phyloP scores from a whole-genome alignment of 306 rosid genomes.

The Rosa rugosa region DNA sequence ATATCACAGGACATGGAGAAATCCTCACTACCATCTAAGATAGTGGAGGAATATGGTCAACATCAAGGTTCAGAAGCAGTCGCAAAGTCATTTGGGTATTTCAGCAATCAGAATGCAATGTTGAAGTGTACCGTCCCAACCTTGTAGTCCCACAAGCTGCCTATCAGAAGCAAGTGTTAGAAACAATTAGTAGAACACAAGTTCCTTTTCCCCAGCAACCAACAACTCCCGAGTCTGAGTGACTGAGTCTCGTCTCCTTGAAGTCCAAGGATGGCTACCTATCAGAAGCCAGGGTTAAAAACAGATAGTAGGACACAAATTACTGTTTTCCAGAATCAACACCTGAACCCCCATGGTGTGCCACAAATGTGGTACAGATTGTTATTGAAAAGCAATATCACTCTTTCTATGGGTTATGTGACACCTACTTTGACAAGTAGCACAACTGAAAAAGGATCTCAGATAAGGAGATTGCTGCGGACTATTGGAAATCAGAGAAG shows the following conservation, averaged over 20 bases:
- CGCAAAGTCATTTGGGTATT: conserved; percentile 37
- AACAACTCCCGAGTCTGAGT: background rate
- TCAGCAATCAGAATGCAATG: conserved; percentile 33
- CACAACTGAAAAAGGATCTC: conserved; percentile 78
- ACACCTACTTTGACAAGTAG: conserved; percentile 43
- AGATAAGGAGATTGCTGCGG: conserved; percentile 68
- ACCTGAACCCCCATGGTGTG: conserved; percentile 45
- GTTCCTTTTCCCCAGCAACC: too few species aligned
- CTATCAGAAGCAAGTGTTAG: conserved; percentile 35
- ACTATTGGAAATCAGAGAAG: conserved; percentile 88
- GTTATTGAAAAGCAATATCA: conserved; percentile 19
- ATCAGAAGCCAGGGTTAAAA: conserved; percentile 45
- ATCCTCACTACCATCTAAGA: conserved; percentile 18
- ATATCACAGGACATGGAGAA: conserved; percentile 36
- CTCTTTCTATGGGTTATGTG: conserved; percentile 34
- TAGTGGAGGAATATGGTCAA: conserved; percentile 28
- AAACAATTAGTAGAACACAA: conserved; percentile 13
- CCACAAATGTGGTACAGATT: conserved; percentile 34
- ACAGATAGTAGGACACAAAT: conserved; percentile 40
- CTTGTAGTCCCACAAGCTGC: conserved; percentile 46
- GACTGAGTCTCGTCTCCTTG: conserved; percentile 32
- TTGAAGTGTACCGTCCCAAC: conserved; percentile 24
- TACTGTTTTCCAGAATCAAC: conserved; percentile 48
- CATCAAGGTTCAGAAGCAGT: conserved; percentile 42
- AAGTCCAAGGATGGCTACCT: conserved; percentile 42